A percentile compares a stretch with the other conserved stretches of the same genome.
Conservation (phyloP, 495 filamentous ascomycete species). For the Talaromyces thailandensis region DNA sequence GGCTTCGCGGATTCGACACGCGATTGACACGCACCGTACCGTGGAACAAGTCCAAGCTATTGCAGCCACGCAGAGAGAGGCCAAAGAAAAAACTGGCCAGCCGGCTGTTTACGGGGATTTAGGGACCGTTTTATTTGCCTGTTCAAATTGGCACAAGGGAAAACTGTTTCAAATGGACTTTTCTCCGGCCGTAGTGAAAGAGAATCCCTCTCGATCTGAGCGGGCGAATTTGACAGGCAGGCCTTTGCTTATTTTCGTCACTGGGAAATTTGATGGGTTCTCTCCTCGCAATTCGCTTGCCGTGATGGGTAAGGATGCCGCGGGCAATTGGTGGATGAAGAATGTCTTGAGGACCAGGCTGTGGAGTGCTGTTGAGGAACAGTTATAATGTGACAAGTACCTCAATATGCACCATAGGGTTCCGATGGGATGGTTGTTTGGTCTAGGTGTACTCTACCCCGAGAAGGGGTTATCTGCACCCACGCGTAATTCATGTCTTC, state of each 20-base stretch:
- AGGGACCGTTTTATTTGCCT: constrained; percentile 22
- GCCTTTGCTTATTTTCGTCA: constrained; percentile 16
- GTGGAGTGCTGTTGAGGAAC: constrained; percentile 17
- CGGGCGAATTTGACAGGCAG: constrained; percentile 8
- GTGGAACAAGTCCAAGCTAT: constrained; percentile 32
- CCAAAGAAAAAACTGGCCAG: constrained; percentile 9
- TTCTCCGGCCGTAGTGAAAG: constrained; percentile 26
- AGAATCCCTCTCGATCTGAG: constrained; percentile 3
- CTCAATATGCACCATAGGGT: too few species aligned
- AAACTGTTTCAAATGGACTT: constrained; percentile 38
- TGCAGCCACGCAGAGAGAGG: constrained; percentile 10
- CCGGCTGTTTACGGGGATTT: constrained; percentile 25
- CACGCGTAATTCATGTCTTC: too few species aligned
- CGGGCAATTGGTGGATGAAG: constrained; percentile 39
- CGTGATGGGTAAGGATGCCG: constrained; percentile 38
- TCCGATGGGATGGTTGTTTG: too few species aligned
- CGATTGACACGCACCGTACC: constrained; percentile 34
- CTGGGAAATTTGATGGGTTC: constrained; percentile 18
- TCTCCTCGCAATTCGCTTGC: constrained; percentile 10
- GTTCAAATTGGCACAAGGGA: constrained; percentile 39
- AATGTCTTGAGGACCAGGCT: constrained; percentile 15
- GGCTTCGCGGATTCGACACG: constrained; percentile 24
- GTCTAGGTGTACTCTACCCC: too few species aligned
- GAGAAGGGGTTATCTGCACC: too few species aligned
- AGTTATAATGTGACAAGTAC: background rate